A percentile compares a stretch with the other conserved stretches of the same genome.
phyloP scores from a whole-genome alignment of 345 rosid species.

The Pugionium dolabratum region DNA sequence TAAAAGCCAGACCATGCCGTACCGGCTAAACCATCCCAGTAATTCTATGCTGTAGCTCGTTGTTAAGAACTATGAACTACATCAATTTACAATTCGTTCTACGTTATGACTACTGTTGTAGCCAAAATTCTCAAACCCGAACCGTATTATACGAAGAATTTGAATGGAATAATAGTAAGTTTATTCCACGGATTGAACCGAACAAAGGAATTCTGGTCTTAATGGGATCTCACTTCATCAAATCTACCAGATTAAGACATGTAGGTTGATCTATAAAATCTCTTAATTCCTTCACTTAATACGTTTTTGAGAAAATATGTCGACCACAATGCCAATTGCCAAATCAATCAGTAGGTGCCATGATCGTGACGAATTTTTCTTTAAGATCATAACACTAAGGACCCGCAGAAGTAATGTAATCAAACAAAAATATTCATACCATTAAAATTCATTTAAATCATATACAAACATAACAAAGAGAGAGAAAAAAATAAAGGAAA shows the following conservation, averaged over 20 bases:
- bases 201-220: neutral
- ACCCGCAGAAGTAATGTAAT: neutral
- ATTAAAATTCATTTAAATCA: slow-evolving; percentile 24
- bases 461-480: slow-evolving; percentile 19
- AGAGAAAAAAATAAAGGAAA: neutral
- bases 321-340: neutral
- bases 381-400: no score
- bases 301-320: neutral
- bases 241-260: neutral
- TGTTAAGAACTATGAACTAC: no score
- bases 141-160: no score
- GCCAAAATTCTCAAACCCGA: no score
- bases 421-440: slow-evolving; percentile 5
- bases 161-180: no score
- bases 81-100: no score
- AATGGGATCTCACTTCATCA: neutral
- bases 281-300: neutral
- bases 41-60: no score
- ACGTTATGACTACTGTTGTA: no score
- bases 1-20: no score
- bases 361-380: no score
- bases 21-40: no score
- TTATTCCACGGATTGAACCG: no score
- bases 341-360: neutral
- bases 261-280: neutral